Evolutionary conservation across 2,329 filamentous ascomycete genomes (phyloP), one percentile per base, ranked within the genome.

Genomic region (Diaporthe vexans): DNA sequence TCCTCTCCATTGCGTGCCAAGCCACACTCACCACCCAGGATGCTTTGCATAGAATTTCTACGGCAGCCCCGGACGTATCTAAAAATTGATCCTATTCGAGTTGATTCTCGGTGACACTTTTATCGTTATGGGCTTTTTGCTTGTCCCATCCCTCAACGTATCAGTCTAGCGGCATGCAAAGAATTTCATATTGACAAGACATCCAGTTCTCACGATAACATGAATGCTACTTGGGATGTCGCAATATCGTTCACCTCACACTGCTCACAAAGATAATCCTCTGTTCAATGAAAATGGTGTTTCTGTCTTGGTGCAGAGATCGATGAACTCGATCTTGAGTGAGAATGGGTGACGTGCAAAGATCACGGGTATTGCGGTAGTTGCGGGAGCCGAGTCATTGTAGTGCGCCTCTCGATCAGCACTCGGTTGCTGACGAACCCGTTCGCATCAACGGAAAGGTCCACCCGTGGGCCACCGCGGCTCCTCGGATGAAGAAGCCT

Each of bases 341-440:
- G 33, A 24, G 15, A 11, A 26, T 37, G 19, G 0, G 33, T 19
- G 56, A 51, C 15, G 29, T 59, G 33, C 37, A 40, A 59, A 59
- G 56, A 37, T n/a, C 10, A 33, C 43, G 59, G 43, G 17, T 65
- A 65, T 65, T 65, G 59, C 59, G 59, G 59, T 13, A 65, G 59
- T 43, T 65, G 59, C 59, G 26, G 59, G 43, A 48, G 24, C 37
- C 40, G 37, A 63, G 58, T 46, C 58, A 63, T 46, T 33, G 0
- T 19, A 46, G 40, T 29, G 21, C 33, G 24, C 26, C 33, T 10
- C 33, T 0, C 57, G n/a, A 46, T 48, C 17, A 33, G 4, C 8
- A 48, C 7, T 15, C 43, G 33, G 17, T 48, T 65, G 59, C 26
- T n/a, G 43, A 17, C 17, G 24, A 11, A 48, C 26, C 59, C 40